Percentiles rank a stretch among this genome's conserved stretches.
phyloP scores from a whole-genome alignment of 2,329 filamentous ascomycete species.

The Pseudogymnoascus sp. region DNA sequence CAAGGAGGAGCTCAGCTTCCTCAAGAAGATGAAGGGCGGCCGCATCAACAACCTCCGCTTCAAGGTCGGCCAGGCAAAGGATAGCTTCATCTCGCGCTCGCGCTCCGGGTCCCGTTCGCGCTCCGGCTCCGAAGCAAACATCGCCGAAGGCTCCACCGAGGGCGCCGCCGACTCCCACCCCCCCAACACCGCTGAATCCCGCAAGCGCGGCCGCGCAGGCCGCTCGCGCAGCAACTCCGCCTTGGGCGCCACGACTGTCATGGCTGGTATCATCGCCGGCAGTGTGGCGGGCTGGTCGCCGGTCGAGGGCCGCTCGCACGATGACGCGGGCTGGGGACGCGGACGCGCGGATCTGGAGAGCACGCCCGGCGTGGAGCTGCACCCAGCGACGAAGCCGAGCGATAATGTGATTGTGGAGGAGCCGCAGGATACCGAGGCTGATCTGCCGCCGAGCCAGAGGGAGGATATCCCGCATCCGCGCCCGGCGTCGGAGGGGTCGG shows the following conservation, averaged over 20 bases:
- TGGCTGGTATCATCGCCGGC: slow-evolving; percentile 76
- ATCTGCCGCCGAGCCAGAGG: slow-evolving; percentile 23
- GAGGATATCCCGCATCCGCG: slow-evolving; percentile 3
- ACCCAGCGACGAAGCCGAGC: slow-evolving; percentile 39
- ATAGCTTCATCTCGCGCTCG: slow-evolving; percentile 55
- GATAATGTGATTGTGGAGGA: slow-evolving; percentile 39
- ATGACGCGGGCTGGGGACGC: slow-evolving; percentile 41
- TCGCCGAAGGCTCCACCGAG: slow-evolving; percentile 50
- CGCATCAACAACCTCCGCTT: slow-evolving; percentile 76
- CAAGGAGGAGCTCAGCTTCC: slow-evolving; percentile 70
- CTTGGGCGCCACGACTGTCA: slow-evolving; percentile 65
- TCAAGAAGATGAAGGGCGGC: slow-evolving; percentile 73
- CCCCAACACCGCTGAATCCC: slow-evolving; percentile 49
- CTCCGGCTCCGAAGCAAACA: slow-evolving; percentile 59
- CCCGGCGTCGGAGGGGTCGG: not conserved
- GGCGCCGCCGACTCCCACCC: slow-evolving; percentile 38
- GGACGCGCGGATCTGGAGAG: slow-evolving; percentile 32
- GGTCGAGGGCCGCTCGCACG: slow-evolving; percentile 52
- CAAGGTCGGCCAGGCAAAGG: slow-evolving; percentile 65
- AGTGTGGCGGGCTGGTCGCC: slow-evolving; percentile 73
- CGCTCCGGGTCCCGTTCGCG: slow-evolving; percentile 56
- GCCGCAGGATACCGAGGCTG: slow-evolving; percentile 21
- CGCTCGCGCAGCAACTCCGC: slow-evolving; percentile 59
- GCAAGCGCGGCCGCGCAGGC: slow-evolving; percentile 59
- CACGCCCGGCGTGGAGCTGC: slow-evolving; percentile 37